Conservation (phyloP, 2,329 filamentous ascomycete genomes). For the Mycosphaerella arachidis region DNA sequence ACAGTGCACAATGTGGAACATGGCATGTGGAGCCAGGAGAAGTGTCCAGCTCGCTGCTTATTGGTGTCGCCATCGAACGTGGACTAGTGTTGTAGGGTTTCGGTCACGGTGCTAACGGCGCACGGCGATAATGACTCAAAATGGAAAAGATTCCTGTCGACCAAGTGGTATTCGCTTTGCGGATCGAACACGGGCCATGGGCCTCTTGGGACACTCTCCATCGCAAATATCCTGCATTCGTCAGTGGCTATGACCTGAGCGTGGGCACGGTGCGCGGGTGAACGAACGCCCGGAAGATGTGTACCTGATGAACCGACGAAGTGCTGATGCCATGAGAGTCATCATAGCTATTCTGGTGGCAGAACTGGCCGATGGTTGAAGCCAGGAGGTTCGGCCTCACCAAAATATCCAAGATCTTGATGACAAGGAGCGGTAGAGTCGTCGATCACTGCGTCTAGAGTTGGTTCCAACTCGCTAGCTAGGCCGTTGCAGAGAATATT, state of each 20-base stretch:
- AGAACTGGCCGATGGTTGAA: not conserved
- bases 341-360: not conserved
- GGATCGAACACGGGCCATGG: not conserved
- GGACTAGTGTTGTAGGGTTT: constrained; percentile 4
- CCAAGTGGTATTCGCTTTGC: not conserved
- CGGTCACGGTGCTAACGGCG: not conserved
- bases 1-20: constrained; percentile 6
- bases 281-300: too few species aligned
- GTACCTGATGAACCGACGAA: constrained; percentile 1
- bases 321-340: constrained; percentile 2
- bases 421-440: not conserved
- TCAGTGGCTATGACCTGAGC: not conserved
- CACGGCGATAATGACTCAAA: constrained; percentile 3
- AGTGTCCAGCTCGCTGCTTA: constrained; percentile 8
- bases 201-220: not conserved
- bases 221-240: not conserved
- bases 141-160: constrained; percentile 1
- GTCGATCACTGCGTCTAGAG: constrained; percentile 3
- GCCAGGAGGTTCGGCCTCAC: not conserved
- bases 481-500: constrained; percentile 3
- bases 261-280: too few species aligned
- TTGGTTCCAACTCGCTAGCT: constrained; percentile 1
- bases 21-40: constrained; percentile 5
- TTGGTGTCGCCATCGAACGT: constrained; percentile 3
- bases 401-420: constrained; percentile 5